Conservation (phyloP, 2,329 filamentous ascomycete species). For the Ceratocystis eucalypticola region DNA sequence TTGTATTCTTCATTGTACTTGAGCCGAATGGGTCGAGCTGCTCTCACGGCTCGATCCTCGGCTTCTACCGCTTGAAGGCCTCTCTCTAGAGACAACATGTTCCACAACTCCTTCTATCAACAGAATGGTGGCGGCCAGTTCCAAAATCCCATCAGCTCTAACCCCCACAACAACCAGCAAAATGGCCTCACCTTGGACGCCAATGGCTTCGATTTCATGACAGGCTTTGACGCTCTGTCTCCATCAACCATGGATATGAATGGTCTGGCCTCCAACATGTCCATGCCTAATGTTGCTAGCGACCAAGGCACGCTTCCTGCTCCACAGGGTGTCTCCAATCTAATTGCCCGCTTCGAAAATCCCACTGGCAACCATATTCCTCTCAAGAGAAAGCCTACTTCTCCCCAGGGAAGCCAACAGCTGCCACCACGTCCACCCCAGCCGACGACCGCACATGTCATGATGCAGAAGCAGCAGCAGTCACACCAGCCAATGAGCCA, state of each 20-base stretch:
- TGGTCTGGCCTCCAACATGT: slow-evolving; percentile 10
- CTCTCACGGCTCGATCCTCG: slow-evolving; percentile 4
- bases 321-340: slow-evolving; percentile 16
- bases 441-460: slow-evolving; percentile 1
- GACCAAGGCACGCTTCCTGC: background rate
- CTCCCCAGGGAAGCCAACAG: slow-evolving; percentile 13
- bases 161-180: background rate
- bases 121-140: slow-evolving; percentile 4
- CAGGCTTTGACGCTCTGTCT: slow-evolving; percentile 4
- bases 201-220: slow-evolving; percentile 5
- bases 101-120: slow-evolving; percentile 4
- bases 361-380: background rate
- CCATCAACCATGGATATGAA: background rate
- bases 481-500: slow-evolving; percentile 15
- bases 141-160: background rate
- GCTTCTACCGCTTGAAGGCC: slow-evolving; percentile 4
- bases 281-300: background rate
- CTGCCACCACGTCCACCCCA: slow-evolving; percentile 9
- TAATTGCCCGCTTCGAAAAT: slow-evolving; percentile 20
- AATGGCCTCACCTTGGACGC: background rate
- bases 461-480: slow-evolving; percentile 15
- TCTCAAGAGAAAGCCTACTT: slow-evolving; percentile 12
- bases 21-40: slow-evolving; percentile 13
- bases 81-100: slow-evolving; percentile 11
- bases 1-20: slow-evolving; percentile 4